Percentiles rank a stretch among this genome's conserved stretches.
Conservation (phyloP, 2,329 filamentous ascomycete genomes). For the Arachnomyces sp. region DNA sequence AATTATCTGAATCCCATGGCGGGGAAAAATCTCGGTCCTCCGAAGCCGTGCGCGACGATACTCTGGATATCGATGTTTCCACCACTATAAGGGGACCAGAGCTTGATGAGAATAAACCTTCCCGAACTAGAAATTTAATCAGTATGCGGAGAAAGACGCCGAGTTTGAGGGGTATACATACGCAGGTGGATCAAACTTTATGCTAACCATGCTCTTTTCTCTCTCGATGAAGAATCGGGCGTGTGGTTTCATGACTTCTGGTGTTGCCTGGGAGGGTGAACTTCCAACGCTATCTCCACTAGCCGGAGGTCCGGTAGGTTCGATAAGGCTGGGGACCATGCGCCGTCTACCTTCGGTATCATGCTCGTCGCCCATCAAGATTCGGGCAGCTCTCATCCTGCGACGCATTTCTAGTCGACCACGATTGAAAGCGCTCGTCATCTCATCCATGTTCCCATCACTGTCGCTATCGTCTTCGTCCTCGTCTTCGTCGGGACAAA, state of each 20-base stretch:
- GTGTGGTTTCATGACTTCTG: constrained; percentile 60
- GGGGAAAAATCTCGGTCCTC: constrained; percentile 78
- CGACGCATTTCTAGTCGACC: constrained; percentile 21
- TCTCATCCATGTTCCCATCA: constrained; percentile 20
- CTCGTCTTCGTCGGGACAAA: constrained; percentile 25
- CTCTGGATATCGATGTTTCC: constrained; percentile 86
- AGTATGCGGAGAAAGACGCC: constrained; percentile 1
- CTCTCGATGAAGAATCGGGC: constrained; percentile 78
- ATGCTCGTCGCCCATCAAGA: constrained; percentile 10
- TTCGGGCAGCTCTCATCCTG: constrained; percentile 17
- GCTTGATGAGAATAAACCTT: constrained; percentile 77
- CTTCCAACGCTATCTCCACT: background rate
- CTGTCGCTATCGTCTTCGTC: constrained; percentile 16
- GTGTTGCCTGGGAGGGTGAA: constrained; percentile 4
- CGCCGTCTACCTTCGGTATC: constrained; percentile 16
- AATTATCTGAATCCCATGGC: constrained; percentile 53
- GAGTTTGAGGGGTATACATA: constrained; percentile 18
- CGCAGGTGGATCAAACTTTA: constrained; percentile 57
- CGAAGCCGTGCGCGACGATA: constrained; percentile 74
- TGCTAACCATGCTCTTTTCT: constrained; percentile 75
- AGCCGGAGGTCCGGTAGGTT: constrained; percentile 16
- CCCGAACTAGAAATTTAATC: constrained; percentile 48
- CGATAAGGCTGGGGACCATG: constrained; percentile 20
- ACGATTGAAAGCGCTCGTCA: constrained; percentile 16
- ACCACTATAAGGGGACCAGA: constrained; percentile 72